Base-by-base conservation (phyloP, 106 monocot species). In the Allium cepa region DNA sequence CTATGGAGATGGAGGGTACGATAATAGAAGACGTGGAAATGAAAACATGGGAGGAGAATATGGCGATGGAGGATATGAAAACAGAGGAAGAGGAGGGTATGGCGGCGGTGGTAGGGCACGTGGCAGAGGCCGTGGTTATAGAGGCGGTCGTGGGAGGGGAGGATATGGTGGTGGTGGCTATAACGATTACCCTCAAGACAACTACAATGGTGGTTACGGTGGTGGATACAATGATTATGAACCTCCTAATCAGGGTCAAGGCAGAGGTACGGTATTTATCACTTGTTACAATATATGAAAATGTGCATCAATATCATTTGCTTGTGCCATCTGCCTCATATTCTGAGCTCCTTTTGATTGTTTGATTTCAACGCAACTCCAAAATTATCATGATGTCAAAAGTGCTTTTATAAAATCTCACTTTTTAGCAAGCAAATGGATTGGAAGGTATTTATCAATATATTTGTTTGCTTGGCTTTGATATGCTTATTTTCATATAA, bases 1-100 rank as follows among this genome's bases (percentile, higher is more conserved):
- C 65, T 78, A 85, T 73, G 77, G 26, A 36, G 80, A 78, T 75
- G 80, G 59, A 59, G 81, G 63, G 50, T 85, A 74, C 73, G 85
- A 81, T 63, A 76, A 80, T 47, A 57, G 27, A 14, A 80, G 78
- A 15, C 81, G 72, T 50, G 81, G 81, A 56, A 36, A 36, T 36
- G 36, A 36, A 36, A 36, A 17, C 58, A 60, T 72, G 73, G 64
- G 26, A 26, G 57, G 45, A 17, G 80, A 80, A 65, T 78, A 85
- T 70, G 77, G 26, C 28, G 78, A 78, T 75, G 80, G 59, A 59
- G 81, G 63, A 56, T 85, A 74, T 77, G 85, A 81, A 58, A 76
- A 80, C 51, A 57, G 27, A 14, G 84, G 78, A 18, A 78, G 72
- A 46, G 81, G 81, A 50, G 81, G 73, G 72, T 72, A 72, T 51